Evolutionary conservation across 2,329 filamentous ascomycete species (phyloP).

Genomic region (Thermomyces lanuginosus): DNA sequence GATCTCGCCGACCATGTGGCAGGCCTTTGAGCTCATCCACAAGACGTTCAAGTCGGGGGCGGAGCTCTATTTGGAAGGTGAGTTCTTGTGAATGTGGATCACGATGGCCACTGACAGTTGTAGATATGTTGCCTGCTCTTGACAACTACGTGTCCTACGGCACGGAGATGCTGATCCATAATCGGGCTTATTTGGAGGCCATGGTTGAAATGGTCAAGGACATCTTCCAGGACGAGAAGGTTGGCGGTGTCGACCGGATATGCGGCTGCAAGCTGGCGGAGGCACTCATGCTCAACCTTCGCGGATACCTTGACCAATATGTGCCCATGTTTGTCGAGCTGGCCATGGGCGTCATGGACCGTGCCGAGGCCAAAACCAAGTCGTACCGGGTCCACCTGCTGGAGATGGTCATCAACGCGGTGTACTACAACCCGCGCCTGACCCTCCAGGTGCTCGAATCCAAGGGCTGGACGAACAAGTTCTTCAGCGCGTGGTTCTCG

Average conservation of each 20-base stretch:
- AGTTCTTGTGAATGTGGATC: conserved; percentile 2
- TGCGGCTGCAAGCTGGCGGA: conserved; percentile 96
- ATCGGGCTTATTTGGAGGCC: conserved; percentile 71
- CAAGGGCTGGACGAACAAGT: conserved; percentile 93
- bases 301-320: conserved; percentile 73
- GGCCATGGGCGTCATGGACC: conserved; percentile 63
- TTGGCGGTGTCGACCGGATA: conserved; percentile 84
- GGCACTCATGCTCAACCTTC: conserved; percentile 89
- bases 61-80: conserved; percentile 76
- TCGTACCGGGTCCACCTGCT: conserved; percentile 90
- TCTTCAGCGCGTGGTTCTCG: conserved; percentile 96
- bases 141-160: conserved; percentile 98
- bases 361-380: conserved; percentile 69
- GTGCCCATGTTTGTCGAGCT: conserved; percentile 78
- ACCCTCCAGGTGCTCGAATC: conserved; percentile 75
- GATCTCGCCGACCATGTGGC: conserved; percentile 96
- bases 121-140: conserved; percentile 88
- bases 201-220: conserved; percentile 88
- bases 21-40: conserved; percentile 92
- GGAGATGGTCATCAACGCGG: conserved; percentile 97
- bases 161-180: conserved; percentile 60
- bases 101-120: not conserved
- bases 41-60: conserved; percentile 93
- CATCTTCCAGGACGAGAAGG: conserved; percentile 84
- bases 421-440: conserved; percentile 88